Evolutionary conservation across 148 eudicot genomes (phyloP), one percentile per base, ranked within the genome.

Genomic region (Rhododendron ferrugineum): DNA sequence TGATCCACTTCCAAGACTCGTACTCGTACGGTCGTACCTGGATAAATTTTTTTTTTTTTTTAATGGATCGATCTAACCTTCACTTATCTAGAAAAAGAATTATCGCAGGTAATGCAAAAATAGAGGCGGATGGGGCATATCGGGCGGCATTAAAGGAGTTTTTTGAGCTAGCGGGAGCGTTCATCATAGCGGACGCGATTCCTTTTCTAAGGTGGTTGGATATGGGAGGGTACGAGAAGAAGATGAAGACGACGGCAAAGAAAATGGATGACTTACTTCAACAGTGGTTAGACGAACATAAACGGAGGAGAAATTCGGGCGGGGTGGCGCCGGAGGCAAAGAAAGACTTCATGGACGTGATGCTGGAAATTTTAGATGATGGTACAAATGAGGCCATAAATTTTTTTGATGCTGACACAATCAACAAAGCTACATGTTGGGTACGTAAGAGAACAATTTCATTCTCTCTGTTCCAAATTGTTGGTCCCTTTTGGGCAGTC

Each of bases 181-280:
- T 87, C 11, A 56, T 74, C 26, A 30, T 85, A 54, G 83, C 83
- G 0, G 90, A 89, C 76, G 75, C 49, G 2, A 52, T 87, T 28
- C 90, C 90, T 8, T 72, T 40, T 56, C 64, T 85, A 0, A 60
- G 86, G 82, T 78, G 82, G 82, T 85, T 85, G 23, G 86, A 85
- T 78, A 4, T 56, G 16, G 86, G 86, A 40, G 81, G 86, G 36
- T 60, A 78, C 18, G 75, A 78, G 82, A 85, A 85, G 86, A 30
- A 70, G n/a, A 85, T 85, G 86, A 85, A 84, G 73, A 77, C 40
- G 52, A 58, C 74, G 1, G 82, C 74, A 10, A 74, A 56, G n/a
- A 68, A 77, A n/a, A 52, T 84, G 34, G 86, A 84, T 26, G 44
- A 28, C 2, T 23, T 78, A 16, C 26, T 54, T 40, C 76, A 85